A percentile compares a stretch with the other conserved stretches of the same genome.
Evolutionary conservation across 2,329 filamentous ascomycete genomes (phyloP).

Genomic region (Penicillium sp.): DNA sequence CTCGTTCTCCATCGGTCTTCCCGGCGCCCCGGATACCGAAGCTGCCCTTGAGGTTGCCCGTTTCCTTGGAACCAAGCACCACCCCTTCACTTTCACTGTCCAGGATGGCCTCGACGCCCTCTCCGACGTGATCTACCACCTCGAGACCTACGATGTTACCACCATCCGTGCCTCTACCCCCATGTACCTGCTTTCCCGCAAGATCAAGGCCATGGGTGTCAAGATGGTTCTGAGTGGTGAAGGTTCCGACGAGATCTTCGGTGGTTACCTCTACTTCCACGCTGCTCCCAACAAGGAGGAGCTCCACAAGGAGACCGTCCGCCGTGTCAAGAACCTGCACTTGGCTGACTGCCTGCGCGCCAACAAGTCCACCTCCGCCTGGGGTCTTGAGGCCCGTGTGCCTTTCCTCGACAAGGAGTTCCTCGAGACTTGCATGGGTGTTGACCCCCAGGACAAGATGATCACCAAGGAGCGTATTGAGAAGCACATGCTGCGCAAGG

Average conservation of each 20-base stretch:
- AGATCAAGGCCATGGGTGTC: conserved; percentile 99
- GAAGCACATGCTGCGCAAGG: conserved; percentile 97
- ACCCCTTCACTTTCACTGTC: conserved; percentile 97
- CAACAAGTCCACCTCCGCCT: conserved; percentile 98
- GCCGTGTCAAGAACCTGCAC: conserved; percentile 94
- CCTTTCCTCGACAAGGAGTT: conserved; percentile 98
- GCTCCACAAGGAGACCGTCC: conserved; percentile 95
- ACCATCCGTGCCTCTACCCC: conserved; percentile 97
- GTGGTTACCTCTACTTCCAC: conserved; percentile 98
- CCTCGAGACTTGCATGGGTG: conserved; percentile 87
- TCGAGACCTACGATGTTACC: conserved; percentile 97
- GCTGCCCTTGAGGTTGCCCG: conserved; percentile 91
- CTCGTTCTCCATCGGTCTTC: conserved; percentile 97
- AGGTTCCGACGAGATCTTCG: conserved; percentile 97
- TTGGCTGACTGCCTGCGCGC: conserved; percentile 93
- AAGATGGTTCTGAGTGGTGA: conserved; percentile 99
- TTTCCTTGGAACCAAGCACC: conserved; percentile 96
- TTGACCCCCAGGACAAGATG: conserved; percentile 94
- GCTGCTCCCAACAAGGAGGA: conserved; percentile 83
- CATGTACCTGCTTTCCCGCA: conserved; percentile 96
- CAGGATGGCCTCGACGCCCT: conserved; percentile 96
- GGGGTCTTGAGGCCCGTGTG: conserved; percentile 96
- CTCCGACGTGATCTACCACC: conserved; percentile 95
- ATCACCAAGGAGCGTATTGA: conserved; percentile 87
- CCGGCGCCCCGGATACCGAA: conserved; percentile 86